These are phyloP conservation scores for Peniophora sp. DNA, from an alignment of 1,284 basidiomycete species.

Conservation along the genomic window DNA sequence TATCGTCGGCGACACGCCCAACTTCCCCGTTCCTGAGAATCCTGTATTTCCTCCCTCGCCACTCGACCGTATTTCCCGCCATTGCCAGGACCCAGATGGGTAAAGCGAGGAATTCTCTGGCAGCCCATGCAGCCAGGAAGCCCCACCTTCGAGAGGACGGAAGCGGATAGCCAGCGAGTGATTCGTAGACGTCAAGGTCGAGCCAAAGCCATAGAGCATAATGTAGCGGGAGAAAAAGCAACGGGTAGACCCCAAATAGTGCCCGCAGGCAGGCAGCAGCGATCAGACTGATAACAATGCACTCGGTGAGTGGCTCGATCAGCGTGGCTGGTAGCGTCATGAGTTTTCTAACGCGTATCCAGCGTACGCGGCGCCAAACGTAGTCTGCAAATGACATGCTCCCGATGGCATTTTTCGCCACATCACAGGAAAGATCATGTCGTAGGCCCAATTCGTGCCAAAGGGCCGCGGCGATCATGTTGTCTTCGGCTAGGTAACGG, in stretches of 20 bases:
- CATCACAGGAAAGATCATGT: constrained; percentile 83
- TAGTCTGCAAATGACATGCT: constrained; percentile 79
- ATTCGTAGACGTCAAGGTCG: constrained; percentile 70
- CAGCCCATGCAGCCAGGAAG: constrained; percentile 73
- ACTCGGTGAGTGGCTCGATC: constrained; percentile 86
- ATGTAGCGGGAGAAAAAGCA: constrained; percentile 50
- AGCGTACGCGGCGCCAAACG: constrained; percentile 79
- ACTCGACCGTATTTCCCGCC: constrained; percentile 70
- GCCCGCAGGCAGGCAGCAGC: constrained; percentile 49
- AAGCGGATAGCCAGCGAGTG: constrained; percentile 62
- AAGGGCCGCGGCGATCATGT: constrained; percentile 84
- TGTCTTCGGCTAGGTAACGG: constrained; percentile 89
- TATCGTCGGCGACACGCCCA: constrained; percentile 15
- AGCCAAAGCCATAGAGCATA: constrained; percentile 53
- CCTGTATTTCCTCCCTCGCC: constrained; percentile 71
- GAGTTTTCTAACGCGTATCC: constrained; percentile 90
- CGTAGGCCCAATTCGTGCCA: constrained; percentile 87
- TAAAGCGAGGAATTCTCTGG: constrained; percentile 72
- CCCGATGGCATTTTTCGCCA: constrained; percentile 84
- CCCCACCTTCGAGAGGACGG: constrained; percentile 37
- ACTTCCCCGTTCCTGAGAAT: constrained; percentile 63
- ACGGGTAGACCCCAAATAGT: constrained; percentile 42
- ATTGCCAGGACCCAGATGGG: constrained; percentile 83
- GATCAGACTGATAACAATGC: constrained; percentile 61
- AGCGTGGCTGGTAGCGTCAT: constrained; percentile 84